Conservation (phyloP, 805 yeast species). For the Ogataea methylovora region DNA sequence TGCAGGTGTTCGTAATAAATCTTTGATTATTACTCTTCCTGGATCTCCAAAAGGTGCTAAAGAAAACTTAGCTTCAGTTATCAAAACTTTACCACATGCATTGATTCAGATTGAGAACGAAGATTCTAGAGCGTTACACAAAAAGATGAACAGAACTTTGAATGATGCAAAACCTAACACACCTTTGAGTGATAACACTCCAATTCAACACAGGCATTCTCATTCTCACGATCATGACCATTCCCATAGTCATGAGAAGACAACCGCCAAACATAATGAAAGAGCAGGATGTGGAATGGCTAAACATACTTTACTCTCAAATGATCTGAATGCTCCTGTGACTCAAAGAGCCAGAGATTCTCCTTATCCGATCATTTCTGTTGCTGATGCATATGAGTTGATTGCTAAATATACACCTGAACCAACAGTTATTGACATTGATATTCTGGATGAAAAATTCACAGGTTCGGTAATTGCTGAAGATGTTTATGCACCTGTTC, state of each 20-base stretch:
- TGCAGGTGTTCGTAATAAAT: constrained; percentile 33
- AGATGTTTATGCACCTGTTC: constrained; percentile 28
- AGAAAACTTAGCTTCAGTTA: constrained; percentile 35
- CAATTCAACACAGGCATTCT: background rate
- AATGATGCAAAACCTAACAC: constrained; percentile 16
- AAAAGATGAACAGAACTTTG: constrained; percentile 18
- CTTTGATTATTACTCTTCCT: constrained; percentile 39
- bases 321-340: constrained; percentile 30
- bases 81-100: constrained; percentile 35
- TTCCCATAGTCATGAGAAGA: constrained; percentile 6
- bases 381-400: constrained; percentile 29
- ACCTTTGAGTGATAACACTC: background rate
- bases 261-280: constrained; percentile 4
- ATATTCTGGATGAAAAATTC: constrained; percentile 18
- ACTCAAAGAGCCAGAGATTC: constrained; percentile 35
- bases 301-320: constrained; percentile 29
- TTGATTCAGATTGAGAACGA: constrained; percentile 27
- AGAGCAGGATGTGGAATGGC: constrained; percentile 23
- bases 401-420: constrained; percentile 28
- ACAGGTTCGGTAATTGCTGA: constrained; percentile 35
- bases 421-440: constrained; percentile 16
- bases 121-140: constrained; percentile 34
- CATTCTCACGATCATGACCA: constrained; percentile 6
- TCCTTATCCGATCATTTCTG: constrained; percentile 40
- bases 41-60: constrained; percentile 44